These are phyloP conservation scores for Rhodotorula sp. DNA, from an alignment of 1,284 basidiomycete genomes.

Conservation along the genomic window DNA sequence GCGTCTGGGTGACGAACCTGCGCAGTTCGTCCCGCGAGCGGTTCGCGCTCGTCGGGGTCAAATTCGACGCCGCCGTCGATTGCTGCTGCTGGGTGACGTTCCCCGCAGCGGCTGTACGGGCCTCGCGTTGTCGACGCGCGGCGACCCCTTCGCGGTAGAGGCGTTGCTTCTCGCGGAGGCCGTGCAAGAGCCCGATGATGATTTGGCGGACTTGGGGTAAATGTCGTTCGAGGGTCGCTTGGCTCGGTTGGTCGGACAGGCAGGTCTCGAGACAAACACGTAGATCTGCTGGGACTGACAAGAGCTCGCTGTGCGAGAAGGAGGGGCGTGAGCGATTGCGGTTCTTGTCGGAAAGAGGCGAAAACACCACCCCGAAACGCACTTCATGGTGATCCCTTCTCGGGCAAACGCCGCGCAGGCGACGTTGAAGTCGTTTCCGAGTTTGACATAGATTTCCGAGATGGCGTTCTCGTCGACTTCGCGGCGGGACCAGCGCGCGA, in stretches of 20 bases:
- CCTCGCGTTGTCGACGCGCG: slow-evolving; percentile 19
- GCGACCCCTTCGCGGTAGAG: slow-evolving; percentile 55
- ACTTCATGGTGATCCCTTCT: slow-evolving; percentile 90
- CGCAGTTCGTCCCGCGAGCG: slow-evolving; percentile 33
- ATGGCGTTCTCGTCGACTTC: slow-evolving; percentile 77
- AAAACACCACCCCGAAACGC: slow-evolving; percentile 50
- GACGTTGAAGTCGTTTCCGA: slow-evolving; percentile 96
- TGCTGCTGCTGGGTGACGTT: not conserved
- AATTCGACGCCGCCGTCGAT: not conserved
- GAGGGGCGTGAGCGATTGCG: not conserved
- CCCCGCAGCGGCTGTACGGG: not conserved
- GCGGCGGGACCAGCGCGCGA: slow-evolving; percentile 82
- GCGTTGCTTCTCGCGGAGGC: slow-evolving; percentile 86
- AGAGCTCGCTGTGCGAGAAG: slow-evolving; percentile 66
- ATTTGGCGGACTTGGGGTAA: slow-evolving; percentile 88
- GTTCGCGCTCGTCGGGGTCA: slow-evolving; percentile 31
- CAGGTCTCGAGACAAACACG: slow-evolving; percentile 84
- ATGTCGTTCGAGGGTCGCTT: slow-evolving; percentile 81
- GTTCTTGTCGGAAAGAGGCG: not conserved
- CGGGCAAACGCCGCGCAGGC: slow-evolving; percentile 84
- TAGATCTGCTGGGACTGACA: slow-evolving; percentile 84
- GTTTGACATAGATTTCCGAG: slow-evolving; percentile 92
- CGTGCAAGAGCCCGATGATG: slow-evolving; percentile 88
- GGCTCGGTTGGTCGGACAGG: slow-evolving; percentile 82
- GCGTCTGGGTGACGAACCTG: slow-evolving; percentile 33